Base-by-base conservation (phyloP, 2,329 filamentous ascomycete genomes). In the Raffaelea deltoideospora region DNA sequence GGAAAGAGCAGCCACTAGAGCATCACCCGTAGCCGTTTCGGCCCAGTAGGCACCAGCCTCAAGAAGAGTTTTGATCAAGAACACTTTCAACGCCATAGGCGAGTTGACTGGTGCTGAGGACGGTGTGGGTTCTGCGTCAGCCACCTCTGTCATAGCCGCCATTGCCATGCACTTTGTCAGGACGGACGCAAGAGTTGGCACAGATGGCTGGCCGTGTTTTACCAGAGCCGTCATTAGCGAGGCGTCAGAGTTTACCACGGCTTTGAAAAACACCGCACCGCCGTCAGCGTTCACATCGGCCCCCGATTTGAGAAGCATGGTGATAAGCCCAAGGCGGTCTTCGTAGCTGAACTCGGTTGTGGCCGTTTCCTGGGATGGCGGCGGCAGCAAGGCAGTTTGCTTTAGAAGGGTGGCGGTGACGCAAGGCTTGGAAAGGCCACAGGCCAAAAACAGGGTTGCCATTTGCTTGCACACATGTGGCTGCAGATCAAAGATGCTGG, bases 221-320 rank as follows among this genome's bases (percentile, higher is more conserved):
- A 72, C 51, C 7, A 75, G 45, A 0, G 53, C 55, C 14, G 58
- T 53, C 1, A 74, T 47, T 0, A 74, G 51, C 1, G 48, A 49
- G 1, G 65, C 37, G 34, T 75, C 68, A 22, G 57, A 60, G 37
- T 67, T 63, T 2, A 50, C 43, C 15, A 75, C 63, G 0, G 69
- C 61, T 0, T 62, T 55, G 0, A 60, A 50, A 13, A 75, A 54
- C 3, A 59, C 61, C n/a, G 60, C 54, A 0, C 68, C 67, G 20
- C 65, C 60, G 30, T 66, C 64, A 37, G 65, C 67, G 43, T 71
- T 72, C 27, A 70, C 59, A 33, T 73, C 68, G 4, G 65, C 65
- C 13, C 65, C 62, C 41, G 69, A 56, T 3, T 59, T 56, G 5
- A 76, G 53, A 4, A 75, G 52, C 5, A 75, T 55, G 7, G 59